These are phyloP conservation scores for Nakaseomyces bracarensis DNA, from an alignment of 1,139 yeast genomes.

Conservation along the genomic window DNA sequence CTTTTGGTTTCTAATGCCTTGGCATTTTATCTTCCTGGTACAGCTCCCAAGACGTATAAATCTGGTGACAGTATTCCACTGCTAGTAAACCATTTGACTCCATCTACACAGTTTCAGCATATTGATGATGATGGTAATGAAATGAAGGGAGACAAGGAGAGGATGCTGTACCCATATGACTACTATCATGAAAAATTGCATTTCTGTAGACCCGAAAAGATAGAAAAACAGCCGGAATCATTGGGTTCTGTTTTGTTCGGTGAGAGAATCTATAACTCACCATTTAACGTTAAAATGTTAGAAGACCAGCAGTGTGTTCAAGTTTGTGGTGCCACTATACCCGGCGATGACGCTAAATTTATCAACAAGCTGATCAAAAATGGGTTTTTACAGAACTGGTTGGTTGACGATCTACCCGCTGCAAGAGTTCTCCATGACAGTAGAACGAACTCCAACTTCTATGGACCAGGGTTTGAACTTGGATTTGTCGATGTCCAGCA, in stretches of 20 bases:
- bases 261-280: conserved; percentile 89
- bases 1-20: conserved; percentile 11
- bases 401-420: conserved; percentile 90
- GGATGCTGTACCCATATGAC: conserved; percentile 67
- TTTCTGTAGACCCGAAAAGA: conserved; percentile 64
- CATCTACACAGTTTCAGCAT: conserved; percentile 47
- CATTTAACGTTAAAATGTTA: conserved; percentile 72
- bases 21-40: conserved; percentile 89
- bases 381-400: conserved; percentile 86
- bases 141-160: conserved; percentile 36
- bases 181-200: conserved; percentile 79
- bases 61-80: conserved; percentile 67
- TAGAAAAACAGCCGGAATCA: conserved; percentile 72
- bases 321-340: conserved; percentile 54
- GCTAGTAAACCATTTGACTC: conserved; percentile 83
- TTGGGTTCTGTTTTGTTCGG: conserved; percentile 92
- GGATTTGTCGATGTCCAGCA: conserved; percentile 47
- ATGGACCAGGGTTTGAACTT: conserved; percentile 74
- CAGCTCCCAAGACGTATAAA: conserved; percentile 82
- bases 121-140: conserved; percentile 31
- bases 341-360: conserved; percentile 59
- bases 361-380: conserved; percentile 71
- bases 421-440: conserved; percentile 52
- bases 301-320: conserved; percentile 56
- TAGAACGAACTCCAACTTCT: conserved; percentile 52